These are phyloP conservation scores for Colletotrichum tamarilloi DNA, from an alignment of 2,329 filamentous ascomycete genomes.

Conservation along the genomic window DNA sequence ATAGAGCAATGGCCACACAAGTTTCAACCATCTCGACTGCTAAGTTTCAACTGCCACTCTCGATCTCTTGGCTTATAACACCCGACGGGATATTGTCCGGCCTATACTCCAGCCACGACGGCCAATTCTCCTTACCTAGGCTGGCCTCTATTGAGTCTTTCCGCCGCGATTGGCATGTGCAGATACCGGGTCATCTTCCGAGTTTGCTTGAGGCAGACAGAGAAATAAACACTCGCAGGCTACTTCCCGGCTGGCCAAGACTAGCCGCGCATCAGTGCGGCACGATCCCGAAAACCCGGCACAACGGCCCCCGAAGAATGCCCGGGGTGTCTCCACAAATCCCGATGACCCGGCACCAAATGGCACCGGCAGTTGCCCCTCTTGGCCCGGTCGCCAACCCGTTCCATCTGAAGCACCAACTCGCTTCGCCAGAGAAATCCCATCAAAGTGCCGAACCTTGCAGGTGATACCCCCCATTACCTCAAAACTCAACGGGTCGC, in stretches of 20 bases:
- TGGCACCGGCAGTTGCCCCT: neutral
- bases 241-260: neutral
- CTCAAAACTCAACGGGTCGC: constrained; percentile 20
- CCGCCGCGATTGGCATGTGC: neutral
- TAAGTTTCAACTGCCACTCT: neutral
- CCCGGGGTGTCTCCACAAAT: constrained; percentile 12
- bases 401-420: constrained; percentile 7
- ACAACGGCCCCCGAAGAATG: neutral
- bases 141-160: neutral
- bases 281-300: constrained; percentile 1
- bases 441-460: constrained; percentile 35
- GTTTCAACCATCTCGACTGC: neutral
- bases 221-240: neutral
- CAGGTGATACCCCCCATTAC: constrained; percentile 19
- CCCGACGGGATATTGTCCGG: neutral
- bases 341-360: neutral
- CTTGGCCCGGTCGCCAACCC: neutral
- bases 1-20: neutral
- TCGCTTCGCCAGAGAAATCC: constrained; percentile 8
- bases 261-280: neutral
- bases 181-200: neutral
- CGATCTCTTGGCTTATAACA: constrained; percentile 1
- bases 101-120: constrained; percentile 1
- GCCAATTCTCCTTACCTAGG: neutral
- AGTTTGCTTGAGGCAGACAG: too few species aligned